Evolutionary conservation across 306 rosid genomes (phyloP), one percentile per base, ranked within the genome.

Genomic region (Begonia masoniana): DNA sequence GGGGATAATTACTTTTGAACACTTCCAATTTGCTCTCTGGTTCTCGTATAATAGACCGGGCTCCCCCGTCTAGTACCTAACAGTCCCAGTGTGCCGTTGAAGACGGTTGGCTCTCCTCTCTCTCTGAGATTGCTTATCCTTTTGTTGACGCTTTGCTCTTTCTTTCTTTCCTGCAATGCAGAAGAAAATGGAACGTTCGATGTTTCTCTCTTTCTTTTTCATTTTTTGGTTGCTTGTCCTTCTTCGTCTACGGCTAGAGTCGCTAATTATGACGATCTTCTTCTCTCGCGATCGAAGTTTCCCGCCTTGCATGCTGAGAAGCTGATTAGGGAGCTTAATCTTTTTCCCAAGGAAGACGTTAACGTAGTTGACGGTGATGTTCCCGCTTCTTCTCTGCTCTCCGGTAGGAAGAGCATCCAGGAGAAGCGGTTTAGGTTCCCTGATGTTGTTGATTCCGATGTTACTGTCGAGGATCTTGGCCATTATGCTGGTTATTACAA

Each of bases 401-500:
- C 17, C 48, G 9, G 9, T 50, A 42, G 46, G 21, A 60, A 74
- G 65, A 75, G 55, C 59, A 62, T 91, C 63, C 82, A 83, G 9
- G 97, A 91, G 92, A 83, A 69, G 75, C 74, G 67, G 2, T 68
- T 91, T 15, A 63, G 55, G 39, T 75, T 91, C 60, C 96, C 96
- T 3, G 63, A 72, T 64, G 47, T 83, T 14, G 47, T 60, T 8
- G 70, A 42, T 19, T 76, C 88, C 10, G 87, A 59, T 7, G 63
- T 56, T 48, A 54, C 86, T 19, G 59, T 78, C 49, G 88, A 85
- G 16, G 94, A 91, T 19, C 78, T 91, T 60, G 81, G 88, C 56
- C 97, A 91, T 52, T 91, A 80, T 19, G 97, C 97, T 65, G 97
- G 97, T 5, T 91, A 91, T 69, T 82, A 73, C 71, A 64, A 80